A percentile compares a stretch with the other conserved stretches of the same genome.
Conservation (phyloP, 352 stramenopile species). For the Blastocystis sp. region DNA sequence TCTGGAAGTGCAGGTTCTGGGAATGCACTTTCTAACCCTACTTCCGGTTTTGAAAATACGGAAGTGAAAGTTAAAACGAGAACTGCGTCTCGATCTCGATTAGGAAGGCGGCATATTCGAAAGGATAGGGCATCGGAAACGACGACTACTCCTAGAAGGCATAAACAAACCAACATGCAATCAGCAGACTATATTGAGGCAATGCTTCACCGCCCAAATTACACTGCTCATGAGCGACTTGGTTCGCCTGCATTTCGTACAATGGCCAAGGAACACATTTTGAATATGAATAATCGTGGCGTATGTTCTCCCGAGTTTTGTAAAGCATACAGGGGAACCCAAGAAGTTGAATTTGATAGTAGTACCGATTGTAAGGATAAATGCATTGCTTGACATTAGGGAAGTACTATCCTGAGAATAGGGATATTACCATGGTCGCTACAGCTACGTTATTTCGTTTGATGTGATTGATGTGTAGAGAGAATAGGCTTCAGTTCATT, state of each 20-base stretch:
- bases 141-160: background rate
- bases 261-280: background rate
- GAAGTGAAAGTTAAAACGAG: background rate
- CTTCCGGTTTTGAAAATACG: background rate
- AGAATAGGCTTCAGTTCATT: constrained; percentile 27
- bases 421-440: constrained; percentile 31
- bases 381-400: background rate
- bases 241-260: background rate
- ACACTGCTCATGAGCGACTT: background rate
- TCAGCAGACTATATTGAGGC: background rate
- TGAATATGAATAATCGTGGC: background rate
- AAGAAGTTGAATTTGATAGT: constrained; percentile 12
- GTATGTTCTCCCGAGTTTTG: background rate
- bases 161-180: background rate
- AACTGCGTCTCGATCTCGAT: background rate
- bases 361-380: background rate
- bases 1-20: background rate
- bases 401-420: constrained; percentile 27
- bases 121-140: background rate
- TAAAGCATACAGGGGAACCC: background rate
- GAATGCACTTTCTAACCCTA: background rate
- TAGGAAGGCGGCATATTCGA: background rate
- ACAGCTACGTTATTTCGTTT: background rate
- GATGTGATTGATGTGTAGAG: background rate
- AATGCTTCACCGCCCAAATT: background rate